A percentile compares a stretch with the other conserved stretches of the same genome.
phyloP scores from a whole-genome alignment of 805 yeast genomes.

The Candida michaelii region DNA sequence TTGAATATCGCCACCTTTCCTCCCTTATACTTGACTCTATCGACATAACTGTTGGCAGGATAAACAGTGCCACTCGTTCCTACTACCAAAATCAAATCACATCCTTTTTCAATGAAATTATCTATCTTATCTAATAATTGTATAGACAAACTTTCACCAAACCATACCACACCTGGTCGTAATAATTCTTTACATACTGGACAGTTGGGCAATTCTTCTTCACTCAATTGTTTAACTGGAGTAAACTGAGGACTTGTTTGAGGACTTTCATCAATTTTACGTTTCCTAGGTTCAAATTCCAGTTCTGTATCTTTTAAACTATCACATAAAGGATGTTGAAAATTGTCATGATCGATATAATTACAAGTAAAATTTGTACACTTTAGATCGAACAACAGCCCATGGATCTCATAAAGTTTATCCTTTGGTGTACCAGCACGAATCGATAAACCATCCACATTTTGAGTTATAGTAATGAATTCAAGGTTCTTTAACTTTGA shows the following conservation, averaged over 20 bases:
- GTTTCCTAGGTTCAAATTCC: conserved; percentile 24
- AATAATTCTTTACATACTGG: conserved; percentile 68
- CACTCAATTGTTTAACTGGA: conserved; percentile 50
- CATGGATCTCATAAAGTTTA: conserved; percentile 71
- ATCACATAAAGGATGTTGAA: conserved; percentile 57
- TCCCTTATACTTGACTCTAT: conserved; percentile 66
- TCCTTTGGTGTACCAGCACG: conserved; percentile 61
- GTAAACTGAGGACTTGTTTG: conserved; percentile 37
- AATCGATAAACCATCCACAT: conserved; percentile 72
- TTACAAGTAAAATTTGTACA: conserved; percentile 80
- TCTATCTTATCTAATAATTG: conserved; percentile 65
- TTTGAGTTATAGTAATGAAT: conserved; percentile 74
- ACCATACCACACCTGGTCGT: conserved; percentile 93
- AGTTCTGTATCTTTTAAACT: conserved; percentile 45
- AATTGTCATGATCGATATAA: conserved; percentile 53
- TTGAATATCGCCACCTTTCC: conserved; percentile 86
- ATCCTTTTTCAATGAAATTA: conserved; percentile 56
- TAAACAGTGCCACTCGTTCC: conserved; percentile 86
- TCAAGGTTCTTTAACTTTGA: conserved; percentile 35
- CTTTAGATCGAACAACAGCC: conserved; percentile 66
- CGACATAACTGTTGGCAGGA: conserved; percentile 93
- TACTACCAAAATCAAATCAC: conserved; percentile 76
- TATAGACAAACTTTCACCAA: conserved; percentile 83
- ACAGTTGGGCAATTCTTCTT: conserved; percentile 65
- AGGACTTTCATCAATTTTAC: conserved; percentile 14